Evolutionary conservation across 2,329 filamentous ascomycete genomes (phyloP).

Genomic region (Pezizomycotina sp.): DNA sequence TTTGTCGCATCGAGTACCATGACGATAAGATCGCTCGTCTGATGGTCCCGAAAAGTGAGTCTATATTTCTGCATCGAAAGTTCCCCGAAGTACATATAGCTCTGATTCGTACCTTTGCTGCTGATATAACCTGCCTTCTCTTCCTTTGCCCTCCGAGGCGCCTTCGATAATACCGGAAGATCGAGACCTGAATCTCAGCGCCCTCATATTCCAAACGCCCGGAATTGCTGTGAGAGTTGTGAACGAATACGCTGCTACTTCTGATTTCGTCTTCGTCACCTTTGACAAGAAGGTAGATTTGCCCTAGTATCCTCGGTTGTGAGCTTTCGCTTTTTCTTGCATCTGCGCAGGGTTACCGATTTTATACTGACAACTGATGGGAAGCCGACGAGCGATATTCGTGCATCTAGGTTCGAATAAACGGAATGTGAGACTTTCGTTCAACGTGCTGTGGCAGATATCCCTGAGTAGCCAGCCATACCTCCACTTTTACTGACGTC

Average conservation of each 20-base stretch:
- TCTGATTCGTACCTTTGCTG: slow-evolving; percentile 50
- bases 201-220: slow-evolving; percentile 94
- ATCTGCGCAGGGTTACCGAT: not conserved
- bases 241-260: slow-evolving; percentile 92
- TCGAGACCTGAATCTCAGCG: slow-evolving; percentile 97
- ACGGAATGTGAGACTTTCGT: not conserved
- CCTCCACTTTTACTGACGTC: slow-evolving; percentile 81
- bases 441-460: not conserved
- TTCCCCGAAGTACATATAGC: slow-evolving; percentile 1
- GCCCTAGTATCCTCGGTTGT: slow-evolving; percentile 29
- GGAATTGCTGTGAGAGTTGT: slow-evolving; percentile 95
- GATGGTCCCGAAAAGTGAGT: slow-evolving; percentile 5
- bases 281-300: slow-evolving; percentile 99
- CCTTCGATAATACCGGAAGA: slow-evolving; percentile 95
- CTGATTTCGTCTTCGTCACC: slow-evolving; percentile 93
- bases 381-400: slow-evolving; percentile 95
- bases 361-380: slow-evolving; percentile 56
- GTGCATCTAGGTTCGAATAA: slow-evolving; percentile 47
- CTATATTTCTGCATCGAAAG: not conserved
- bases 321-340: not conserved
- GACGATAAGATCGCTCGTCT: slow-evolving; percentile 85
- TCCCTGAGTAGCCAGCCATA: slow-evolving; percentile 2
- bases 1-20: slow-evolving; percentile 95
- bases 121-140: slow-evolving; percentile 90
- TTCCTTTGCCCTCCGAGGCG: slow-evolving; percentile 83